Evolutionary conservation across 2,329 filamentous ascomycete species (phyloP), one percentile per base, ranked within the genome.

Genomic region (Cladosporium sp.): DNA sequence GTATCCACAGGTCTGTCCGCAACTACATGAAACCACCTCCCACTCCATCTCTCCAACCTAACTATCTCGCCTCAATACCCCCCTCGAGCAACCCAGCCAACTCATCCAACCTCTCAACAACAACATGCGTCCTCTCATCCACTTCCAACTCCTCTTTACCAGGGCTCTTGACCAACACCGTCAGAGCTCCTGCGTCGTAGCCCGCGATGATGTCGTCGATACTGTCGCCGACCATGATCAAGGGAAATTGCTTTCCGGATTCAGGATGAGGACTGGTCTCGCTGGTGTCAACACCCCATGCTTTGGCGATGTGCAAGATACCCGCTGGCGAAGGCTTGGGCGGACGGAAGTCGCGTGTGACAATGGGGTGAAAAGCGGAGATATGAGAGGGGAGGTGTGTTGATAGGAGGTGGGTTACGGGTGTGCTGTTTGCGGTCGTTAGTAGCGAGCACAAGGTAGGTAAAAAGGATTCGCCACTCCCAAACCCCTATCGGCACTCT

Each of bases 141-240:
- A 52, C 65, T 68, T 76, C 74, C 57, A 78, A 63, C 4, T 77
- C 76, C 69, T 77, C 76, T 64, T 77, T 78, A 0, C 76, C 76
- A 28, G 71, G 68, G 67, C 76, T 77, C 44, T 69, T 67, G 54
- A 99, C 82, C 75, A 98, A 76, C n/a, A 98, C 93, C 0, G 95
- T 98, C 38, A 92, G 91, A 1, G 93, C 92, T 0, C 94, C 94
- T 0, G 94, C 94, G 62, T 83, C 84, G 67, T 90, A 86, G 0
- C 95, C 94, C 0, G 94, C 92, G 8, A 90, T 91, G 87, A 98
- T 96, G 76, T 99, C 95, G 77, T 98, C 95, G 65, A 96, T 87
- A 18, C 90, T 93, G 66, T 86, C 84, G 11, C 83, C 84, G 0
- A 86, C 81, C 78, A 85, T 85, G 65, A 87, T 82, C 59, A 86